These are phyloP conservation scores for Lachancea sp. DNA, from an alignment of 805 yeast genomes.

Conservation along the genomic window DNA sequence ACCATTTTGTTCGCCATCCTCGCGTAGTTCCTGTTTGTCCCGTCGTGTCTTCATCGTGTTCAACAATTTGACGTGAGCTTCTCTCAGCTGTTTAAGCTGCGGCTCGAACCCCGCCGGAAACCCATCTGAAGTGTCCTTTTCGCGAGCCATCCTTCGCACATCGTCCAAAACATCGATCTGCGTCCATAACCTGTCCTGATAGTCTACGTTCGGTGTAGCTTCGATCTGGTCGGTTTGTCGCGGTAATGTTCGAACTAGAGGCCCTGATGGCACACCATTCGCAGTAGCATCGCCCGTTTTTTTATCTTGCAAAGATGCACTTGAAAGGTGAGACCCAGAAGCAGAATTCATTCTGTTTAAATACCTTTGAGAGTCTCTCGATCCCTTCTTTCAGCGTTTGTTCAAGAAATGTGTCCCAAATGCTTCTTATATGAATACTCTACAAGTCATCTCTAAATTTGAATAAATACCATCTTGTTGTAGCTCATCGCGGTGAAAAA, in stretches of 20 bases:
- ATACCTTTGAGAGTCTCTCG: not conserved
- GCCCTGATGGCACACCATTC: not conserved
- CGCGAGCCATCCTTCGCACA: conserved; percentile 52
- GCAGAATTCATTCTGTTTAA: not conserved
- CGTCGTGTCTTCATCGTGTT: conserved; percentile 27
- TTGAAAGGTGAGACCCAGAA: conserved; percentile 5
- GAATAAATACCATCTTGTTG: not conserved
- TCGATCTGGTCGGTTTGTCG: conserved; percentile 3
- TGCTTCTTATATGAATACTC: no score
- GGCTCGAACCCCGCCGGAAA: conserved; percentile 39
- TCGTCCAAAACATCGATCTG: conserved; percentile 82
- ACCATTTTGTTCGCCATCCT: conserved; percentile 14
- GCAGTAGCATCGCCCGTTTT: not conserved
- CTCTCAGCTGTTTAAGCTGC: conserved; percentile 43
- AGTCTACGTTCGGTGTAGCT: conserved; percentile 51
- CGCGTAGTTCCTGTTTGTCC: conserved; percentile 8
- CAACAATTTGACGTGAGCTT: conserved; percentile 46
- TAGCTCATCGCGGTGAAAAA: not conserved
- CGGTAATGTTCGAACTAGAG: conserved; percentile 10
- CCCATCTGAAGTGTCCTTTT: conserved; percentile 37
- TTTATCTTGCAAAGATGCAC: not conserved
- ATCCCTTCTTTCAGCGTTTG: no score
- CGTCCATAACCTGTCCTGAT: conserved; percentile 78
- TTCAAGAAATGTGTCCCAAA: not conserved
- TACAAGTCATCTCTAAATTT: not conserved